These are phyloP conservation scores for Plasmodium coatneyi DNA, from an alignment of 169 alveolate genomes.

Conservation along the genomic window DNA sequence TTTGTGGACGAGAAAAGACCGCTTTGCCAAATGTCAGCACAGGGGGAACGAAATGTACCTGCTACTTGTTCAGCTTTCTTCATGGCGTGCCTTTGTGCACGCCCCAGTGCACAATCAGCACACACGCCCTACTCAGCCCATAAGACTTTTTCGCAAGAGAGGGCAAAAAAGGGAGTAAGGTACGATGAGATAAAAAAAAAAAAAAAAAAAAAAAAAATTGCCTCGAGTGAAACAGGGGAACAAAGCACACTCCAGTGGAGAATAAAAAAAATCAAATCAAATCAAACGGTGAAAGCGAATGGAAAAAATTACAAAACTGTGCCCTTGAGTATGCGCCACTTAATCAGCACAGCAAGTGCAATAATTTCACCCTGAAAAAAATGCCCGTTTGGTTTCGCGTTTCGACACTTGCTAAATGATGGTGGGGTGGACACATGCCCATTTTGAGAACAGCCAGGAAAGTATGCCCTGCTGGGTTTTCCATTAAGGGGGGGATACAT, in stretches of 20 bases:
- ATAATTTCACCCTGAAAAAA: neutral
- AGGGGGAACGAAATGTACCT: neutral
- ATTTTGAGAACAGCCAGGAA: too few relatives aligned
- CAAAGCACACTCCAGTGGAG: neutral
- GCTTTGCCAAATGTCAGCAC: neutral
- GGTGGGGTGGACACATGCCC: neutral
- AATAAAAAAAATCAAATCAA: neutral
- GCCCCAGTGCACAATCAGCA: neutral
- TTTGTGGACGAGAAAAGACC: neutral
- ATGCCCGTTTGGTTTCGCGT: neutral
- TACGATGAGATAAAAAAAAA: neutral
- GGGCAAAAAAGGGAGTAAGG: neutral
- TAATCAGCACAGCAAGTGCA: neutral
- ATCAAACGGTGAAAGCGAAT: neutral
- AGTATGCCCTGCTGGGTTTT: neutral
- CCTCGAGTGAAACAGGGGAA: neutral
- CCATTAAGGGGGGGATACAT: neutral
- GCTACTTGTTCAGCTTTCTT: neutral
- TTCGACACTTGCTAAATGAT: neutral
- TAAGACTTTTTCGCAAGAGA: neutral
- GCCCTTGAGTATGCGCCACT: neutral
- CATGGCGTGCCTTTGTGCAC: neutral
- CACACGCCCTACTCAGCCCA: neutral
- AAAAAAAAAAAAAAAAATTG: neutral
- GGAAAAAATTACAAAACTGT: neutral